Base-by-base conservation (phyloP, 805 yeast species). In the Metschnikowia dekortorum region DNA sequence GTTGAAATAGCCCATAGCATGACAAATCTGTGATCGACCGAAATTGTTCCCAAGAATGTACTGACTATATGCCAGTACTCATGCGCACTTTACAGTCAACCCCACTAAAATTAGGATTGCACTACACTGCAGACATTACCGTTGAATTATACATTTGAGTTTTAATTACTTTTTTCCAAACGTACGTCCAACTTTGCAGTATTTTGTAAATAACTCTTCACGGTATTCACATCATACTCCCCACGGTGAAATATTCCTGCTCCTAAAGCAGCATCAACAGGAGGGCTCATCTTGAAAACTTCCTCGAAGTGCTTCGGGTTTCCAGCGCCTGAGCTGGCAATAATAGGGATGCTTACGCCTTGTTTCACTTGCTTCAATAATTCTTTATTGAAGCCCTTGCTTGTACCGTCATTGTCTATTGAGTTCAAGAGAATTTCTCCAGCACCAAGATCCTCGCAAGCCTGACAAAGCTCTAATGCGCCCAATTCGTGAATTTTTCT, bases 241-340 rank as follows among this genome's bases (percentile, higher is more conserved):
- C 88, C 91, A 65, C 99, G 79, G 73, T 94, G 99, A 76, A 94
- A 94, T 85, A 94, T 86, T 40, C 99, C 99, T 4, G 99, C 99
- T 36, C 99, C 99, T 38, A 94, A 76, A 14, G 99, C 98, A 39
- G 99, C 99, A 70, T 94, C 99, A 1, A 94, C 85, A 6, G 79
- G 75, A 13, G 97, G 90, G 41, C 84, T 75, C 62, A 70, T 53
- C 42, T 74, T 76, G 63, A 94, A 94, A 2, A 89, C 99, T 56
- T 94, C 89, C 55, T 81, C 82, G 65, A 94, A 94, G 70, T 94
- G 98, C 45, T 75, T 79, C 1, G 99, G 99, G 22, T 73, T 81
- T 46, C 99, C 99, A 6, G 99, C 99, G 49, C 99, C 99, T 54
- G 95, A 85, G 6, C 97, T 90, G 0, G 99, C 98, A 66, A 94